These are phyloP conservation scores for Pythium aristosporum DNA, from an alignment of 352 stramenopile genomes.

Conservation along the genomic window DNA sequence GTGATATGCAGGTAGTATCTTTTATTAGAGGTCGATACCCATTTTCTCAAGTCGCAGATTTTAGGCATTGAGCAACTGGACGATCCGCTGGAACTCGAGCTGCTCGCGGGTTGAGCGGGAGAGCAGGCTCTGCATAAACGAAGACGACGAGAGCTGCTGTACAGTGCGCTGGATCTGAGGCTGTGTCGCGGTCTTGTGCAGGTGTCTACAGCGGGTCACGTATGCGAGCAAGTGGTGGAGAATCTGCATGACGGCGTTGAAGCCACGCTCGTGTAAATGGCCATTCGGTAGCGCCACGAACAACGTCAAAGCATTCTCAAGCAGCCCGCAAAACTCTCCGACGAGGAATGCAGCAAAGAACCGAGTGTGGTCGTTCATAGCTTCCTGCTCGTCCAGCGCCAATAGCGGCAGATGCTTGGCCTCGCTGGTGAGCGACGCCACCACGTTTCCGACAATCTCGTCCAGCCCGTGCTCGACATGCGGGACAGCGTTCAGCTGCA, in stretches of 20 bases:
- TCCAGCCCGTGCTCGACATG: constrained; percentile 34
- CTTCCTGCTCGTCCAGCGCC: constrained; percentile 29
- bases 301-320: constrained; percentile 65
- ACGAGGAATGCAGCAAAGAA: constrained; percentile 43
- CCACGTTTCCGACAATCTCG: constrained; percentile 28
- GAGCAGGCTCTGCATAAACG: constrained; percentile 62
- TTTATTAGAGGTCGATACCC: constrained; percentile 5
- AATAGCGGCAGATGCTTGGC: constrained; percentile 48
- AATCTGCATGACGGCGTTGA: constrained; percentile 58
- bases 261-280: constrained; percentile 33
- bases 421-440: constrained; percentile 33
- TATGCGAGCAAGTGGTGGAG: constrained; percentile 67
- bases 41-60: constrained; percentile 21
- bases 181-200: constrained; percentile 32
- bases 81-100: constrained; percentile 20
- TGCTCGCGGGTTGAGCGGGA: constrained; percentile 32
- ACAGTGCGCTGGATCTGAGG: constrained; percentile 41
- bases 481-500: constrained; percentile 26
- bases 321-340: constrained; percentile 49
- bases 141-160: constrained; percentile 53
- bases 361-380: constrained; percentile 4
- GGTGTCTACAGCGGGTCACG: constrained; percentile 40
- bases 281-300: constrained; percentile 54
- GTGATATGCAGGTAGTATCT: not conserved
- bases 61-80: constrained; percentile 10